Evolutionary conservation across 1,284 basidiomycete species (phyloP).

Genomic region (Ustilago curta): DNA sequence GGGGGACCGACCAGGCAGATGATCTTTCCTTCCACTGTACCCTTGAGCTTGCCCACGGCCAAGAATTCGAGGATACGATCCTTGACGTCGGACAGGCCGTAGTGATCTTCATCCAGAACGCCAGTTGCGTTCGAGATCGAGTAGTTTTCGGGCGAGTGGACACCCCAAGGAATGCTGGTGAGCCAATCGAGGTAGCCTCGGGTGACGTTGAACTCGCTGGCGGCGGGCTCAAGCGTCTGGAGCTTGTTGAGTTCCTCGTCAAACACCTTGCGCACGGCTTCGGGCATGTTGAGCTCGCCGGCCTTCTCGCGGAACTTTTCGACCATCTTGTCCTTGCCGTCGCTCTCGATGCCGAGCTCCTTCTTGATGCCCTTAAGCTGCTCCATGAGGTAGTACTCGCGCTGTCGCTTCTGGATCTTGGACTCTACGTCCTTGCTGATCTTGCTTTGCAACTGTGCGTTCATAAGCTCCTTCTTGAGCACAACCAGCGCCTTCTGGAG

Average conservation of each 20-base stretch:
- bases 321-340: constrained; percentile 96
- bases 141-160: constrained; percentile 93
- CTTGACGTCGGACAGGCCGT: constrained; percentile 93
- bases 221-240: constrained; percentile 85
- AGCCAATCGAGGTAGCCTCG: constrained; percentile 69
- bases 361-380: constrained; percentile 99
- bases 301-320: constrained; percentile 96
- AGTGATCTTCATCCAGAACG: constrained; percentile 95
- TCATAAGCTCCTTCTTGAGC: constrained; percentile 97
- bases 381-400: constrained; percentile 98
- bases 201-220: constrained; percentile 88
- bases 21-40: constrained; percentile 98
- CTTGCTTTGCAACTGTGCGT: constrained; percentile 94
- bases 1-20: constrained; percentile 96
- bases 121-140: constrained; percentile 84
- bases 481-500: constrained; percentile 90
- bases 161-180: constrained; percentile 95
- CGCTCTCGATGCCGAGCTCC: constrained; percentile 95
- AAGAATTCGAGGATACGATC: constrained; percentile 97
- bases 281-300: constrained; percentile 88
- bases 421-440: constrained; percentile 92
- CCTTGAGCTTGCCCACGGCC: constrained; percentile 94
- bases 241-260: constrained; percentile 96
- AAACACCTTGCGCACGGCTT: constrained; percentile 90
- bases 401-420: constrained; percentile 96